Evolutionary conservation across 75 land plant genomes (phyloP), one percentile per base, ranked within the genome.

Genomic region (Adiantum capillusveneris): DNA sequence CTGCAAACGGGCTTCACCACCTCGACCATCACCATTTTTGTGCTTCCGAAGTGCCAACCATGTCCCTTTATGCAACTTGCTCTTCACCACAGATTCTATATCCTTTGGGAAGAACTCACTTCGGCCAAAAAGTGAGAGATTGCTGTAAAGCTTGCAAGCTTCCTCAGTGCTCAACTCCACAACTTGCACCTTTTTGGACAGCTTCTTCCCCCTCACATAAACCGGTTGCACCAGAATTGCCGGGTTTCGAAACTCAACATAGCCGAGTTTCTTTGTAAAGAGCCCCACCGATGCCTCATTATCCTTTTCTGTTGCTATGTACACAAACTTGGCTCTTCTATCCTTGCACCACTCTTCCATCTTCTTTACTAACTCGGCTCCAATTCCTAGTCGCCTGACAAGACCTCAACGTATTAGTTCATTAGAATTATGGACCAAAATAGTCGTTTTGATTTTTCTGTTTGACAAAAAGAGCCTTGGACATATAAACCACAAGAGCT

Each of bases 291-390:
- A 94, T 0, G 99, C 83, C n/a, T 53, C 64, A 60, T 94, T 94
- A 72, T 81, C 87, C 44, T 75, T 79, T 63, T 86, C 96, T 0
- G 99, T 95, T 11, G 96, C 96, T 68, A 95, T 79, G 78, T 95
- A 95, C 0, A 82, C 70, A 53, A 84, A 95, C 42, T 86, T 84
- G 2, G 79, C 91, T 0, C 83, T 84, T 17, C 75, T 75, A 0
- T 64, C 63, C 14, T 58, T 48, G 34, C 88, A 90, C 99, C 99
- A 95, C 26, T 66, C 55, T 66, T 90, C 96, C 76, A 82, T 69
- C 42, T 51, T 41, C 53, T 31, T 7, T 1, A 78, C 88, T 45
- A 95, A 71, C 60, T 71, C 70, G 42, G 77, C 29, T 0, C 84
- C 99, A 1, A 95, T 78, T 12, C 99, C 99, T 77, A 75, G 68